Evolutionary conservation across 176 grass and related monocot genomes (phyloP), one percentile per base, ranked within the genome.

Genomic region (Panicum miliaceum): DNA sequence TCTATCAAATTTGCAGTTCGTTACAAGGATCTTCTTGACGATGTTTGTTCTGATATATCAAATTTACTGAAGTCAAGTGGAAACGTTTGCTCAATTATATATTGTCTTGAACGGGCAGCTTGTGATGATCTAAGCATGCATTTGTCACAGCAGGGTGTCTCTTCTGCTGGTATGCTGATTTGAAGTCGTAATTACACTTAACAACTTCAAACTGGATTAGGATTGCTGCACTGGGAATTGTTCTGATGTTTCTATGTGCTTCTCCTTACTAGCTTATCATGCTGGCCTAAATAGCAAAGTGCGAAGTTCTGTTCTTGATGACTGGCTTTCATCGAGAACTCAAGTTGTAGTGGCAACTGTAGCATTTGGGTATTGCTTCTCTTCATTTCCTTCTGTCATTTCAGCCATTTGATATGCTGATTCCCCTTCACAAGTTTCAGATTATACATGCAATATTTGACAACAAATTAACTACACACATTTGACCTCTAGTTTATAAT

Each of bases 321-420:
- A 98, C 64, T 95, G 96, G 96, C 89, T 98, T 77, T 95, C 93
- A 37, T 95, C 84, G n/a, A 95, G 88, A 90, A 87, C 85, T 89
- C 93, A 98, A 91, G 93, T 95, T 37, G 89, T 98, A 77, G 93
- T 95, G 82, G 96, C 93, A 74, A 98, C 96, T 91, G 89, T 98
- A 41, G 96, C 96, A 70, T 98, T 98, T 79, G 96, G 96, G 96
- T 98, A 98, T 77, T 41, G 23, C 48, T 81, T 42, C 38, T 74
- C 36, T 74, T 79, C 42, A n/a, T 80, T 63, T 79, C 37, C 40
- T 82, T 42, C 13, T 4, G n/a, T 63, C 26, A 32, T 50, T 86
- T 62, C 50, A 66, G 12, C 59, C 19, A 70, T 84, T 61, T 47
- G 36, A 61, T 34, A 86, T 84, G 34, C 46, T 82, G 72, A 77